Base-by-base conservation (phyloP, 78 protist genomes). In the Tieghemostelium lacteum region DNA sequence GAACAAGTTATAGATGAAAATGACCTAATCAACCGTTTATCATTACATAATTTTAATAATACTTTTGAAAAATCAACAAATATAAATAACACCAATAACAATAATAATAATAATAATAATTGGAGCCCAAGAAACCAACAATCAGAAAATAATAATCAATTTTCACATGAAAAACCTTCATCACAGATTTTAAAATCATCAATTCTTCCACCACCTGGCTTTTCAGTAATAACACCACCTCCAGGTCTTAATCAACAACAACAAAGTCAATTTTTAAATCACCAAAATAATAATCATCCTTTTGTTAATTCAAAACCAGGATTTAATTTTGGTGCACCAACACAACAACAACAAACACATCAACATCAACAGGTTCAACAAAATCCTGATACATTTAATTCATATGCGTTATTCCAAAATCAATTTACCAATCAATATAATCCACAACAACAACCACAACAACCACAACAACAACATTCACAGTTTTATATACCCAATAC, bases 161-260 rank as follows among this genome's bases (percentile, higher is more conserved):
- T n/a, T n/a, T n/a, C n/a, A n/a, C n/a, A n/a, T n/a, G 52, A 45
- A 45, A 45, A 45, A 45, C 52, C 52, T 14, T 6, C 52, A 14
- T 45, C 52, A 14, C 52, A 45, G 10, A 45, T 45, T 45, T 45
- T 45, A 14, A 45, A 10, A 45, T 14, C 6, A 6, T 45, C n/a
- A 5, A 22, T 69, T 28, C 29, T 17, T 28, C 73, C 58, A 28
- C 75, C 75, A 28, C 75, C 75, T 40, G 75, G 75, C 8, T 67
- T 67, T 67, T 71, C 77, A 31, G 50, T 12, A 20, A 19, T 64
- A 5, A 3, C 37, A 61, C 71, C 71, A 37, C 71, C 71, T 3
- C 71, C 71, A 64, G 71, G 71, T 37, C n/a, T 64, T 33, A 22
- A 33, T 22, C 42, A 19, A 39, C 6, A 45, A 14, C 6, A 45